Evolutionary conservation across 352 stramenopile genomes (phyloP).

Genomic region (Pythium diclinum): DNA sequence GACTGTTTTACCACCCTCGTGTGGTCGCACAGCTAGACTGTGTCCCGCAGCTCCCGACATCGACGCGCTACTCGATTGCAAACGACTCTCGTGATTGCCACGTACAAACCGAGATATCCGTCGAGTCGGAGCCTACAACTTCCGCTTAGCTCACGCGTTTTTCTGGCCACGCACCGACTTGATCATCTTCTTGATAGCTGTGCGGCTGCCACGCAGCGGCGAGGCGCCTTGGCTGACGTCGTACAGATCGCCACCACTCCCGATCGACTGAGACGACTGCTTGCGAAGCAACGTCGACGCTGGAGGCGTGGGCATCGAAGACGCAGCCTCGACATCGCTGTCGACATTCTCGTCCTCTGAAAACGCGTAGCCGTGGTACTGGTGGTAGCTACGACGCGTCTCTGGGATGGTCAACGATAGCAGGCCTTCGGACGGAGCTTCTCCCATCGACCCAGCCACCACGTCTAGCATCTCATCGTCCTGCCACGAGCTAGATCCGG

Average conservation of each 20-base stretch:
- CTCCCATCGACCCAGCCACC: neutral
- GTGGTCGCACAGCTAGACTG: slow-evolving; percentile 1
- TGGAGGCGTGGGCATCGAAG: slow-evolving; percentile 15
- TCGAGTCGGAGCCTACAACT: neutral
- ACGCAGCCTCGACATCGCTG: slow-evolving; percentile 54
- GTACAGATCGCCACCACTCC: slow-evolving; percentile 1
- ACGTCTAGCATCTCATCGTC: neutral
- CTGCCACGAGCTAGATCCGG: slow-evolving; percentile 17
- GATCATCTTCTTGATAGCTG: slow-evolving; percentile 67
- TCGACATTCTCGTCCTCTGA: slow-evolving; percentile 76
- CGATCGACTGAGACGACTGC: slow-evolving; percentile 20
- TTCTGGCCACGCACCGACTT: slow-evolving; percentile 73
- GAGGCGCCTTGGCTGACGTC: neutral
- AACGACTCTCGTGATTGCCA: slow-evolving; percentile 10
- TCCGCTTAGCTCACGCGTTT: slow-evolving; percentile 39
- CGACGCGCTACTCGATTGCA: neutral
- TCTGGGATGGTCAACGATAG: neutral
- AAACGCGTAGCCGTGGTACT: slow-evolving; percentile 79
- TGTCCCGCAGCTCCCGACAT: neutral
- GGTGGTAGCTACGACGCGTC: slow-evolving; percentile 9
- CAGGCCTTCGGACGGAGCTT: neutral
- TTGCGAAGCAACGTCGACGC: neutral
- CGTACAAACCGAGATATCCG: slow-evolving; percentile 19
- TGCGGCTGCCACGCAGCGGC: slow-evolving; percentile 11
- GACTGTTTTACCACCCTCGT: neutral